Percentiles rank a stretch among this genome's conserved stretches.
phyloP scores from a whole-genome alignment of 805 yeast genomes.

The Lipomyces spencermartinsiae region DNA sequence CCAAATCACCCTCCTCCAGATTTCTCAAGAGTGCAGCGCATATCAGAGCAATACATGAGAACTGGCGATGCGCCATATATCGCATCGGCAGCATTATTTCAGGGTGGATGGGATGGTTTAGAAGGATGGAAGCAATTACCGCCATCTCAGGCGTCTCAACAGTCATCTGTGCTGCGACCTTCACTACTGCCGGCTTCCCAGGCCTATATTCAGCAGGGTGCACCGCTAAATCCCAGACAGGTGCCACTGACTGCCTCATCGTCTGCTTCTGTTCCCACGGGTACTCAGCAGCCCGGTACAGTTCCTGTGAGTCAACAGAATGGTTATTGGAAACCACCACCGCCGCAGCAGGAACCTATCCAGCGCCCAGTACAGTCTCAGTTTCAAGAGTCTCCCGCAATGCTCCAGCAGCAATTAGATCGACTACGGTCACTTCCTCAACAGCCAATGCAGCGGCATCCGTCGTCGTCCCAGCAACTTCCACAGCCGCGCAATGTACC shows the following conservation, averaged over 20 bases:
- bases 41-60: constrained; percentile 21
- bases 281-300: not conserved
- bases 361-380: constrained; percentile 3
- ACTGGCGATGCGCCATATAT: constrained; percentile 28
- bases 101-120: constrained; percentile 18
- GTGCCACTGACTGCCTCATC: not conserved
- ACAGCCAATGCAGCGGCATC: not conserved
- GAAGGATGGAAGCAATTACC: constrained; percentile 13
- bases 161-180: not conserved
- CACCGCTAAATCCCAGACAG: not conserved
- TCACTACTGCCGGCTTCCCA: not conserved
- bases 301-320: not conserved
- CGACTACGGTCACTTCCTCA: constrained; percentile 4
- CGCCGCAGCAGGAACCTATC: constrained; percentile 10
- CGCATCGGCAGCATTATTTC: constrained; percentile 22
- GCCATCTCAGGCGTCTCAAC: constrained; percentile 6
- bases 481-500: constrained; percentile 2
- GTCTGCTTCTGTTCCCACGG: not conserved
- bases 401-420: constrained; percentile 11
- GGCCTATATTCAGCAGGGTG: not conserved
- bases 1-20: constrained; percentile 19
- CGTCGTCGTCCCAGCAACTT: not conserved
- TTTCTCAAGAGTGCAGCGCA: constrained; percentile 16
- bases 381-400: constrained; percentile 2
- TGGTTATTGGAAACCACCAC: not conserved